Evolutionary conservation across 192 early-diverging fungal genomes (phyloP), one percentile per base, ranked within the genome.

Genomic region (Geosiphon pyriformis): DNA sequence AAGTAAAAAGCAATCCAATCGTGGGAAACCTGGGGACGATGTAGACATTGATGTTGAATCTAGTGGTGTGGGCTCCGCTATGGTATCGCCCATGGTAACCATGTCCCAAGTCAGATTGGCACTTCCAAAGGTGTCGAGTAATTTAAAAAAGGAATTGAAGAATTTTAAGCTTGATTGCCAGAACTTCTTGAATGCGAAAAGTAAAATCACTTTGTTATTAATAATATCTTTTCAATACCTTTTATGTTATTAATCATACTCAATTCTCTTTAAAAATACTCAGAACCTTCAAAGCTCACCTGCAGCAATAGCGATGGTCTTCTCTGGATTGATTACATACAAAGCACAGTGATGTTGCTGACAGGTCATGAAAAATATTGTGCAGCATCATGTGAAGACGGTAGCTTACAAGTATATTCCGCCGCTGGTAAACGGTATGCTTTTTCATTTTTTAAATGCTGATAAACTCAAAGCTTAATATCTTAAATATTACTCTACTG

Each of bases 301-400:
- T 83, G 78, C 50, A 79, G 74, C 33, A 62, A 74, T 46, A 78
- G 80, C 26, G 77, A 79, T 12, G 46, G 68, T 20, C 54, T 79
- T 7, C 37, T 85, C 0, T 92, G 90, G 83, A 71, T 70, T 15
- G 85, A 88, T 56, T 83, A 80, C 52, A 57, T 91, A 12, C 78
- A 78, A 8, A 73, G 74, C 37, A 60, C 75, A 26, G 83, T 87
- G 3, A 54, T 92, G n/a, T 73, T 82, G 8, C 74, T 91, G 54
- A 77, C 80, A 0, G 88, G 86, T 25, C 83, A 85, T 48, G 56
- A 70, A 6, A 58, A 67, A 1, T 92, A 87, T 65, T 74, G 76
- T 64, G 85, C 83, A 2, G 81, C 83, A 7, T 71, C 82, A 8
- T 90, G 85, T 54, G 80, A 85, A 46, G 88, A 94, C 69, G 84